Percentiles rank a stretch among this genome's conserved stretches.
Conservation (phyloP, 2,329 filamentous ascomycete genomes). For the Neonectria hederae region DNA sequence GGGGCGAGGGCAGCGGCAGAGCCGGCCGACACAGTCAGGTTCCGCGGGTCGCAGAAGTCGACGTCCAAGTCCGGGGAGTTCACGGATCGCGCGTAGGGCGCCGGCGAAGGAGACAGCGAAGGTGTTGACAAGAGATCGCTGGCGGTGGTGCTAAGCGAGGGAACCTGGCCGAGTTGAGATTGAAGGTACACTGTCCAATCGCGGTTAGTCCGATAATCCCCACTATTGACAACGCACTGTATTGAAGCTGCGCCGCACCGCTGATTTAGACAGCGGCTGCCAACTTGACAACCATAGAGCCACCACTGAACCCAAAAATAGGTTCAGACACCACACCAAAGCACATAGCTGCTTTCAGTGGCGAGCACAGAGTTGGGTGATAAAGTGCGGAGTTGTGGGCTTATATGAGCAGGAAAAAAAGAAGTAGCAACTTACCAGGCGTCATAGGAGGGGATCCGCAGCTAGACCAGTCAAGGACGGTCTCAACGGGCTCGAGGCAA, state of each 20-base stretch:
- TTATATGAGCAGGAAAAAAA: not conserved
- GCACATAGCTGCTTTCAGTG: not conserved
- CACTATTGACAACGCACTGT: constrained; percentile 39
- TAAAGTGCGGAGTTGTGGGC: not conserved
- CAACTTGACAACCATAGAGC: constrained; percentile 26
- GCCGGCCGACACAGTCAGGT: constrained; percentile 75
- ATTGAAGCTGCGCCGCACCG: constrained; percentile 30
- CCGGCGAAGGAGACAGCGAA: constrained; percentile 87
- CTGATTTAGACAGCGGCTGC: constrained; percentile 32
- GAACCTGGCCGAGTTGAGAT: constrained; percentile 57
- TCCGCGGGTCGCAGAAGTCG: constrained; percentile 91
- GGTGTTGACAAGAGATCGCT: constrained; percentile 80
- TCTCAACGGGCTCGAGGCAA: constrained; percentile 76
- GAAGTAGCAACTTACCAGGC: constrained; percentile 74
- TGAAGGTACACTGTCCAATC: constrained; percentile 59
- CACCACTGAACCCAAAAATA: constrained; percentile 35
- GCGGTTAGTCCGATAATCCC: constrained; percentile 49
- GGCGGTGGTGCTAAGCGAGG: constrained; percentile 70
- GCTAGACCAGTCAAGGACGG: constrained; percentile 79
- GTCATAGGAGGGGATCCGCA: constrained; percentile 87
- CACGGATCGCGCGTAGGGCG: constrained; percentile 77
- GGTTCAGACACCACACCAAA: constrained; percentile 26
- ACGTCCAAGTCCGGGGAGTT: constrained; percentile 73
- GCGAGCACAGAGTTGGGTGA: constrained; percentile 6
- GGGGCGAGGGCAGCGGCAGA: constrained; percentile 59